phyloP scores from a whole-genome alignment of 148 eudicot species.

The Rhododendron mucronatum region DNA sequence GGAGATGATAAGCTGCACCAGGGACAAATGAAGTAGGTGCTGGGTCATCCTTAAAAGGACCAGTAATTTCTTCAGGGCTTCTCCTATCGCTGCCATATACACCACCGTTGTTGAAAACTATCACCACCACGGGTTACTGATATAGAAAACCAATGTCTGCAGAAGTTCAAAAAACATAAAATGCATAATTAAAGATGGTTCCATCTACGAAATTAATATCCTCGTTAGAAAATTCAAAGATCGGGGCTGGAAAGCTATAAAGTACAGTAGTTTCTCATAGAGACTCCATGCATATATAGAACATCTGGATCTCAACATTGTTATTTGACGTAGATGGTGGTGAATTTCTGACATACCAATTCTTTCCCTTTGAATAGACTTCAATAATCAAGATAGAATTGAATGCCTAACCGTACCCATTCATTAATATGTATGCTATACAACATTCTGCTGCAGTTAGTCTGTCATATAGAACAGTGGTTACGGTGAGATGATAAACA shows the following conservation, averaged over 20 bases:
- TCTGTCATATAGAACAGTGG: background rate
- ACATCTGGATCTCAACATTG: background rate
- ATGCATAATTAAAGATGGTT: background rate
- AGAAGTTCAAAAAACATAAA: no score
- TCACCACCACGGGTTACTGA: no score
- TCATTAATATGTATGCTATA: background rate
- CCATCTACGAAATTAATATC: background rate
- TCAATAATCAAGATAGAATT: background rate
- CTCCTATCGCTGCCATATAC: no score
- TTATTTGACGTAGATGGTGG: background rate
- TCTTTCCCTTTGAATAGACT: no score
- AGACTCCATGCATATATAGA: background rate
- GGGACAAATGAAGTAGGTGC: slow-evolving; percentile 91
- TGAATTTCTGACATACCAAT: background rate
- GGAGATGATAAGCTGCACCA: slow-evolving; percentile 61
- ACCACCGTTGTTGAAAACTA: no score
- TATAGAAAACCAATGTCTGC: no score
- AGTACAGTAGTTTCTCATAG: background rate
- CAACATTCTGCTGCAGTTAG: background rate
- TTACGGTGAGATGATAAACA: background rate
- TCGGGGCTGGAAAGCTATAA: background rate
- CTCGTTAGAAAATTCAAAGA: background rate
- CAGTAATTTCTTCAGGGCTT: no score
- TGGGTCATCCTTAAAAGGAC: slow-evolving; percentile 55
- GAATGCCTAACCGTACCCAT: background rate